Base-by-base conservation (phyloP, 1,284 basidiomycete genomes). In the Tremellales sp. region DNA sequence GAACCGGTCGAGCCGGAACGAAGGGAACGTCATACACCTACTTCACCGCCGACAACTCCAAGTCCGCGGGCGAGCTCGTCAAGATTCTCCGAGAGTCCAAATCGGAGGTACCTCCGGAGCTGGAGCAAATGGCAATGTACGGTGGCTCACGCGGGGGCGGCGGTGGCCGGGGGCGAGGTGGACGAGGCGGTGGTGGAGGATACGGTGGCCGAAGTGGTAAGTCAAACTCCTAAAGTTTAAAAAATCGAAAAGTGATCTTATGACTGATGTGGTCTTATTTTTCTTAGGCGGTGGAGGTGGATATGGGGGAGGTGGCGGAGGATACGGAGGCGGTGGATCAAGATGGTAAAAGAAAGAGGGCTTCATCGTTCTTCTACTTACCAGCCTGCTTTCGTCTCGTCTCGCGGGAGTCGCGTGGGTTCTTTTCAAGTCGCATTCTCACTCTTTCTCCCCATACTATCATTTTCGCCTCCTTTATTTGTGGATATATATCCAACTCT, bases 11-110 rank as follows among this genome's bases (percentile, higher is more conserved):
- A 69, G 78, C 78, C 26, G 78, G 78, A 43, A 60, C 65, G 42
- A 77, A 65, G 49, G 76, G 76, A 59, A 87, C 84, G 28, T 90
- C 92, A 4, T 95, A 88, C 76, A 97, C 92, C 10, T 97, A 94
- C 79, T 94, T 98, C 76, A 93, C 88, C 46, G 86, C 86, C 43
- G 89, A 95, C 66, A 97, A 94, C 74, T 85, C 88, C 50, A 95
- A 94, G 77, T 84, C 83, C 58, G 92, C 94, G 14, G 86, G 91
- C 41, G 94, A 98, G 67, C 80, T 98, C 13, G 77, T 97, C 48
- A 79, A 75, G 57, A 97, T 98, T 60, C 76, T 98, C 54, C 79
- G 81, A 56, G 94, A 98, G 74, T 89, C 91, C 40, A 93, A 93
- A 70, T 84, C 91, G 27, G 77, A 80, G 41, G 78, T 98, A 22